Base-by-base conservation (phyloP, 2,329 filamentous ascomycete genomes). In the Cladophialophora exuberans region DNA sequence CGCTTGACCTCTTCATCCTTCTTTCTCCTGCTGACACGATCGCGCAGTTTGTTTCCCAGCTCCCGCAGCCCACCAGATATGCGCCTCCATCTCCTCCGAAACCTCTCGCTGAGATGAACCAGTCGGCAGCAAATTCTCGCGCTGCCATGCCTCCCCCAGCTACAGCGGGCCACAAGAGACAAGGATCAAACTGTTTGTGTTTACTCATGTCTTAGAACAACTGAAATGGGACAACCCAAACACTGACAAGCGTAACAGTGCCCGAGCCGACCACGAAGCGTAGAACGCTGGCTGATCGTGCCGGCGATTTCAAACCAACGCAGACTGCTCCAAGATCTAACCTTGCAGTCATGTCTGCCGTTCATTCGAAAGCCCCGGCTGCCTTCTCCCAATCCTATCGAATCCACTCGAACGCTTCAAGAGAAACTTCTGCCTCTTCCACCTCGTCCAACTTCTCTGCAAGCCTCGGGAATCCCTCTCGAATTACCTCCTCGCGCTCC, bases 191-290 rank as follows among this genome's bases (percentile, higher is more conserved):
- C 56, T 69, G 78, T 79, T 49, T 42, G 61, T 57, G 64, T n/a
- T n/a, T n/a, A n/a, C n/a, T n/a, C 68, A 47, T 68, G 61, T 56
- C 15, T 54, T 59, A 44, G 66, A 11, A 10, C 42, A 42, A 30
- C 52, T 64, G 75, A 69, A 72, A 51, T 75, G 73, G 46, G 74
- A 70, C 31, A 79, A n/a, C n/a, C n/a, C n/a, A n/a, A n/a, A 83
- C 39, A 35, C 53, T 59, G 50, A 56, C 61, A 23, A 52, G 33
- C 26, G 23, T 35, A 28, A 38, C 51, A 85, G 83, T 77, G 47
- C 62, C 72, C 18, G 76, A 83, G 64, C 77, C 83, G 17, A 79
- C 83, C 45, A 65, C 82, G 2, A 87, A 88, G 70, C 77, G 84
- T 53, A 84, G 83, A 64, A 82, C 81, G 11, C 70, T 85, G 22